Percentiles rank a stretch among this genome's conserved stretches.
phyloP scores from a whole-genome alignment of 2,329 filamentous ascomycete species.

The Aspergillus intermedius region DNA sequence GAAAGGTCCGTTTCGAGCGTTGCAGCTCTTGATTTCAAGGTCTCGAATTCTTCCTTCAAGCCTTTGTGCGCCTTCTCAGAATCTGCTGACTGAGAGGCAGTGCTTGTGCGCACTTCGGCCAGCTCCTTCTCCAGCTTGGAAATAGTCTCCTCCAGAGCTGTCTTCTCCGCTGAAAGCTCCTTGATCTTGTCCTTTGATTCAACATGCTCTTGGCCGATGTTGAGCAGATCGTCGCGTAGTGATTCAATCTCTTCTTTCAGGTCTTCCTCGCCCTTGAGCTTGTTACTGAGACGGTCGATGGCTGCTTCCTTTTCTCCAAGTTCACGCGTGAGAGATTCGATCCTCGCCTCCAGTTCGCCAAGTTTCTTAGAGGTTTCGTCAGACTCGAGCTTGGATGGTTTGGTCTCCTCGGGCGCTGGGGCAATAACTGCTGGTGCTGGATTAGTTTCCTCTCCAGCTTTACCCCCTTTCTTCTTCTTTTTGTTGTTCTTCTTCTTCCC shows the following conservation, averaged over 20 bases:
- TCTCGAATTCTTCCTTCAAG: slow-evolving; percentile 60
- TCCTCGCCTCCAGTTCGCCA: slow-evolving; percentile 29
- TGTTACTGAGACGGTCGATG: slow-evolving; percentile 64
- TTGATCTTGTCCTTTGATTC: slow-evolving; percentile 71
- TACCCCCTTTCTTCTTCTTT: slow-evolving; percentile 76
- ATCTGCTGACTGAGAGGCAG: slow-evolving; percentile 40
- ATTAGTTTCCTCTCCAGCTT: slow-evolving; percentile 37
- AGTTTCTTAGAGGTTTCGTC: slow-evolving; percentile 14
- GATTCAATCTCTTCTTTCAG: slow-evolving; percentile 80
- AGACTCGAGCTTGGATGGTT: slow-evolving; percentile 29
- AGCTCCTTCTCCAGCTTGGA: slow-evolving; percentile 66
- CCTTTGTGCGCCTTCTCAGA: slow-evolving; percentile 48
- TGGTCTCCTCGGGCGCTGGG: slow-evolving; percentile 9
- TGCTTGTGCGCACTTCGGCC: slow-evolving; percentile 46
- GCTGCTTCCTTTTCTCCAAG: slow-evolving; percentile 58
- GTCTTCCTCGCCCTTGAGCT: slow-evolving; percentile 68
- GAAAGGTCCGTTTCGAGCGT: slow-evolving; percentile 74
- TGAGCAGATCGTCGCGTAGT: slow-evolving; percentile 70
- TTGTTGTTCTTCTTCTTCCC: slow-evolving; percentile 74
- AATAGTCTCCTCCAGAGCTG: slow-evolving; percentile 58
- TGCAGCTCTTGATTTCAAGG: slow-evolving; percentile 62
- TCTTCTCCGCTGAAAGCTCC: slow-evolving; percentile 63
- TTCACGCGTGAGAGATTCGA: slow-evolving; percentile 29
- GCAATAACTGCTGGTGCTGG: slow-evolving; percentile 10
- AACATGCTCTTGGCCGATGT: slow-evolving; percentile 76